phyloP scores from a whole-genome alignment of 2,329 filamentous ascomycete genomes.

The Periconia sp. region DNA sequence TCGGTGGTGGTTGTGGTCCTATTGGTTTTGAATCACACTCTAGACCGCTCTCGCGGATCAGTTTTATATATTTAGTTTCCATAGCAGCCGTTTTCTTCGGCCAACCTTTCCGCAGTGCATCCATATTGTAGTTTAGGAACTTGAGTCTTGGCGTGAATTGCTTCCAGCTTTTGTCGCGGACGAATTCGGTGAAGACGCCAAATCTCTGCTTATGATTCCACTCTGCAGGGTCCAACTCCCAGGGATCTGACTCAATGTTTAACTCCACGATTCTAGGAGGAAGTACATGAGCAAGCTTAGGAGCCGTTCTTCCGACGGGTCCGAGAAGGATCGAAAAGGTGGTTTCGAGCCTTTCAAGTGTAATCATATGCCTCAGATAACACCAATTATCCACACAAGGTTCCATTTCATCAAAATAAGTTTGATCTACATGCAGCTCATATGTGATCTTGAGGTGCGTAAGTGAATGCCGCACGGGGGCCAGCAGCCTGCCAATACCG shows the following conservation, averaged over 20 bases:
- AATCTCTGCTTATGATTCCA: not conserved
- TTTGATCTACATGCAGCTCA: too few species aligned
- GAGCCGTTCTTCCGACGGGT: not conserved
- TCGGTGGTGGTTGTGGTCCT: too few species aligned
- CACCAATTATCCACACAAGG: not conserved
- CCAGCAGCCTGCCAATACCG: not conserved
- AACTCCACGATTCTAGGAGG: not conserved
- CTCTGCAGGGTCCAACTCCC: not conserved
- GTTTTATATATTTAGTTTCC: not conserved
- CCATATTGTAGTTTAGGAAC: conserved; percentile 1
- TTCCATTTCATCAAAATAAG: not conserved
- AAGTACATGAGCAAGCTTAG: not conserved
- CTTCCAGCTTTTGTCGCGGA: not conserved
- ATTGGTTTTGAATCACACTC: not conserved
- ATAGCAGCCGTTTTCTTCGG: not conserved
- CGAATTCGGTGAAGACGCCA: not conserved
- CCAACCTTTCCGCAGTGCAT: not conserved
- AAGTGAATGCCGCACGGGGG: not conserved
- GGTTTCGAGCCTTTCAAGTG: not conserved
- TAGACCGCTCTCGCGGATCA: not conserved
- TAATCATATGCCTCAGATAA: not conserved
- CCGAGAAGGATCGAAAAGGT: not conserved
- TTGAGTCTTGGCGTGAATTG: not conserved
- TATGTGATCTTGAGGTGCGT: conserved; percentile 1
- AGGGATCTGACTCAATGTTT: not conserved